Percentiles rank a stretch among this genome's conserved stretches.
Conservation (phyloP, 148 eudicot species). For the Diospyros kaki region DNA sequence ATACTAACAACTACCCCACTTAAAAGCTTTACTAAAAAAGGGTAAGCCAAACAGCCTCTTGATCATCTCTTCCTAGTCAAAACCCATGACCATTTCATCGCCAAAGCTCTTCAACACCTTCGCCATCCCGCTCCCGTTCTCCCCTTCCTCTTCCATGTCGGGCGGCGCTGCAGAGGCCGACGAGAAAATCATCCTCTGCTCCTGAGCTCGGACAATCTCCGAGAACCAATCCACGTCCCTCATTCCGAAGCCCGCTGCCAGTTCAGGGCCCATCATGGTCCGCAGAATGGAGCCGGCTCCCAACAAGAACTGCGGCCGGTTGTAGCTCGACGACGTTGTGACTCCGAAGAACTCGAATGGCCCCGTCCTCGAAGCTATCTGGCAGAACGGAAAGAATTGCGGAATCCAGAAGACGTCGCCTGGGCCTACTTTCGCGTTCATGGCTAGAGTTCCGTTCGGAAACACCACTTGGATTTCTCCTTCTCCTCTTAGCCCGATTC, state of each 20-base stretch:
- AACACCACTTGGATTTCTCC: conserved; percentile 70
- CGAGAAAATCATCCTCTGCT: conserved; percentile 52
- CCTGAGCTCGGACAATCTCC: conserved; percentile 47
- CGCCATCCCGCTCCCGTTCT: conserved; percentile 5
- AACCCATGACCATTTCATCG: conserved; percentile 17
- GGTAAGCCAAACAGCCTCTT: too few relatives aligned
- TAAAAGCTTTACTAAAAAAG: too few relatives aligned
- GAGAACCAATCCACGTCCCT: conserved; percentile 33
- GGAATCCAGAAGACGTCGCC: conserved; percentile 83
- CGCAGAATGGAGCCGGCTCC: conserved; percentile 60
- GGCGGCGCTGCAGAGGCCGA: conserved; percentile 47
- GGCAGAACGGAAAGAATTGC: conserved; percentile 85
- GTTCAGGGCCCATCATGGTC: conserved; percentile 56
- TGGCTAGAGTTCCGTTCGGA: conserved; percentile 73
- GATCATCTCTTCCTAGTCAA: too few relatives aligned
- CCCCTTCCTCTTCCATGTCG: conserved; percentile 4
- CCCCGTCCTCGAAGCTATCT: conserved; percentile 66
- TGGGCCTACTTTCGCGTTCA: conserved; percentile 54
- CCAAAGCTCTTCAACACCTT: conserved; percentile 25
- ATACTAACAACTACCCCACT: too few relatives aligned
- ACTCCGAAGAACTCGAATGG: conserved; percentile 84
- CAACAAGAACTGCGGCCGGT: conserved; percentile 76
- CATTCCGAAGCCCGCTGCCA: conserved; percentile 71
- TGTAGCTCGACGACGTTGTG: conserved; percentile 61
- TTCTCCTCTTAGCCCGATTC: conserved; percentile 50